Evolutionary conservation across 371 early-diverging fungal genomes (phyloP).

Genomic region (Encephalitozoon cuniculi): DNA sequence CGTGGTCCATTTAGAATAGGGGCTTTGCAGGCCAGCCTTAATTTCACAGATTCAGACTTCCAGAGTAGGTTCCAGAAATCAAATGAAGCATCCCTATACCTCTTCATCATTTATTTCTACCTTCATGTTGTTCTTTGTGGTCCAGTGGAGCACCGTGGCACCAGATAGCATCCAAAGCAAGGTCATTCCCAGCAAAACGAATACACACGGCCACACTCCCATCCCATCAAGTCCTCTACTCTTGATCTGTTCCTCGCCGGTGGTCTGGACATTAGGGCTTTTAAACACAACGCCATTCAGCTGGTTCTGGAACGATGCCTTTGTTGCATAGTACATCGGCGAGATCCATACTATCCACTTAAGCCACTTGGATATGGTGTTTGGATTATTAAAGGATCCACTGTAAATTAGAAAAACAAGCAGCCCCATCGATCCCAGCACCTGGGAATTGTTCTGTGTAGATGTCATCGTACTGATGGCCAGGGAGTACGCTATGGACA

Average conservation of each 20-base stretch:
- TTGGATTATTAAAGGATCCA: constrained; percentile 60
- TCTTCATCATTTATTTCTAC: not conserved
- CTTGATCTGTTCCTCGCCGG: constrained; percentile 19
- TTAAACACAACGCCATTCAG: constrained; percentile 18
- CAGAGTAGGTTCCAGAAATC: too few relatives aligned
- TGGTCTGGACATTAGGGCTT: not conserved
- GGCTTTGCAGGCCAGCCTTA: not conserved
- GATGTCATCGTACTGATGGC: constrained; percentile 60
- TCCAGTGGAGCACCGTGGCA: constrained; percentile 13
- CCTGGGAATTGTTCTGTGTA: constrained; percentile 60
- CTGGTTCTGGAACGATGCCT: constrained; percentile 45
- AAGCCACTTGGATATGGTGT: constrained; percentile 57
- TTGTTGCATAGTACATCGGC: constrained; percentile 57
- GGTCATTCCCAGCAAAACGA: not conserved
- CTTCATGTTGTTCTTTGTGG: constrained; percentile 36
- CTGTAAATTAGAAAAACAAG: constrained; percentile 62
- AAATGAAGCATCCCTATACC: not conserved
- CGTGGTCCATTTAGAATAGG: not conserved
- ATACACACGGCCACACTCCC: not conserved
- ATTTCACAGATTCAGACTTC: too few relatives aligned
- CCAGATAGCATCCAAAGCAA: constrained; percentile 14
- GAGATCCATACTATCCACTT: constrained; percentile 63
- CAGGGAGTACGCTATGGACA: constrained; percentile 58
- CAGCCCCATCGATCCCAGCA: constrained; percentile 61
- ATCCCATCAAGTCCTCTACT: constrained; percentile 9